Conservation (phyloP, 768 basidiomycete genomes). For the Glaciozyma antarctica region DNA sequence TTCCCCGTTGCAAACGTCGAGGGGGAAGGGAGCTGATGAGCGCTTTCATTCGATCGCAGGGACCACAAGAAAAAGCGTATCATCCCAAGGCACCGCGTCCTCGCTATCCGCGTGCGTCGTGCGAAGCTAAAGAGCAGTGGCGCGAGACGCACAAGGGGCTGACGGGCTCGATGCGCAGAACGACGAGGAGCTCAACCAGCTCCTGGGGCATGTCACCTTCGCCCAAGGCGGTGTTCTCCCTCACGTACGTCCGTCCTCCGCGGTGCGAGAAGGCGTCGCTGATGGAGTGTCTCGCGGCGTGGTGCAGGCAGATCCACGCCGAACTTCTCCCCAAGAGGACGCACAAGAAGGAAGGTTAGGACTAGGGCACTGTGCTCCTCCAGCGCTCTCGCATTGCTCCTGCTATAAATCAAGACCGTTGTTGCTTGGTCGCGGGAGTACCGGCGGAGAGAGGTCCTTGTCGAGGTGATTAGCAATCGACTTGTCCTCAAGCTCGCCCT, state of each 20-base stretch:
- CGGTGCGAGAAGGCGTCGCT: background rate
- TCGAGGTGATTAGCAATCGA: too few species aligned
- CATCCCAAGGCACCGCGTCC: constrained; percentile 62
- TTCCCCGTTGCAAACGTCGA: background rate
- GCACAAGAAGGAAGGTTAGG: background rate
- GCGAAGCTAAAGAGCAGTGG: background rate
- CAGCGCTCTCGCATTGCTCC: too few species aligned
- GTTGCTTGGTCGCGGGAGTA: too few species aligned
- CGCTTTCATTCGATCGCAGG: constrained; percentile 42
- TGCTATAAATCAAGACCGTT: too few species aligned
- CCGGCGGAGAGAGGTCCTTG: too few species aligned
- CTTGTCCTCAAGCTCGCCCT: too few species aligned
- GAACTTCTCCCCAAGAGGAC: constrained; percentile 6
- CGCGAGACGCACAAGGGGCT: background rate
- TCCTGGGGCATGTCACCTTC: constrained; percentile 71
- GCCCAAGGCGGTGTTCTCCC: constrained; percentile 83
- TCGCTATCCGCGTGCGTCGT: constrained; percentile 50
- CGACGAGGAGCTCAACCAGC: constrained; percentile 69
- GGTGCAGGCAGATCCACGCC: background rate
- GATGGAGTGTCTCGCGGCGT: background rate
- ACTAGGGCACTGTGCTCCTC: background rate
- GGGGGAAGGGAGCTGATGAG: background rate
- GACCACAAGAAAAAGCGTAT: constrained; percentile 75
- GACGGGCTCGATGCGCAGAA: constrained; percentile 40
- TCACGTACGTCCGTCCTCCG: background rate